These are phyloP conservation scores for Solanum chmielewskii DNA, from an alignment of 257 asterid genomes.

Conservation along the genomic window DNA sequence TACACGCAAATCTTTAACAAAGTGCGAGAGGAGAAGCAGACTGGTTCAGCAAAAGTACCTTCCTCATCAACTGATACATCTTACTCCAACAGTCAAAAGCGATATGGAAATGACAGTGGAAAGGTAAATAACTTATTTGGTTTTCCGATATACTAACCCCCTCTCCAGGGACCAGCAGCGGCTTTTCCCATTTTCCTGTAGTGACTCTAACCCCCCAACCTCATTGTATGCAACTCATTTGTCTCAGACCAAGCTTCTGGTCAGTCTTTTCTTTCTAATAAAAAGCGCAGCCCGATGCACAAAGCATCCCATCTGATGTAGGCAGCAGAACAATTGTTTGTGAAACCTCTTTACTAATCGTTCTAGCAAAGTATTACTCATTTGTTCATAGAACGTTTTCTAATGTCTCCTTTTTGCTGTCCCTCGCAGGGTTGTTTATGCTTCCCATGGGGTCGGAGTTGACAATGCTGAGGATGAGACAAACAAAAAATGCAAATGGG, in stretches of 20 bases:
- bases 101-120: constrained; percentile 23
- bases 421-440: constrained; percentile 42
- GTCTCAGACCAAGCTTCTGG: not conserved
- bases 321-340: not conserved
- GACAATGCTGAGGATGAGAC: not conserved
- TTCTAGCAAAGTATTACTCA: not conserved
- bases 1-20: constrained; percentile 48
- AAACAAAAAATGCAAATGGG: not conserved
- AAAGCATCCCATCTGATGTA: not conserved
- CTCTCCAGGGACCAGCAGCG: not conserved
- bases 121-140: constrained; percentile 31
- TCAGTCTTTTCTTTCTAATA: not conserved
- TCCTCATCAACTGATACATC: constrained; percentile 39
- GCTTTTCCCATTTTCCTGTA: not conserved
- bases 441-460: constrained; percentile 43
- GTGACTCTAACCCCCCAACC: not conserved
- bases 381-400: not conserved
- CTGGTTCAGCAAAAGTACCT: constrained; percentile 64
- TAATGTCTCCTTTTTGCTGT: not conserved
- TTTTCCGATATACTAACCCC: not conserved
- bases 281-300: not conserved
- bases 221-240: not conserved
- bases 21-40: constrained; percentile 61
- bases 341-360: not conserved
- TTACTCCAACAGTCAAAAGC: constrained; percentile 40